Evolutionary conservation across 352 stramenopile species (phyloP), one percentile per base, ranked within the genome.

Genomic region (Phytophthora idaei): DNA sequence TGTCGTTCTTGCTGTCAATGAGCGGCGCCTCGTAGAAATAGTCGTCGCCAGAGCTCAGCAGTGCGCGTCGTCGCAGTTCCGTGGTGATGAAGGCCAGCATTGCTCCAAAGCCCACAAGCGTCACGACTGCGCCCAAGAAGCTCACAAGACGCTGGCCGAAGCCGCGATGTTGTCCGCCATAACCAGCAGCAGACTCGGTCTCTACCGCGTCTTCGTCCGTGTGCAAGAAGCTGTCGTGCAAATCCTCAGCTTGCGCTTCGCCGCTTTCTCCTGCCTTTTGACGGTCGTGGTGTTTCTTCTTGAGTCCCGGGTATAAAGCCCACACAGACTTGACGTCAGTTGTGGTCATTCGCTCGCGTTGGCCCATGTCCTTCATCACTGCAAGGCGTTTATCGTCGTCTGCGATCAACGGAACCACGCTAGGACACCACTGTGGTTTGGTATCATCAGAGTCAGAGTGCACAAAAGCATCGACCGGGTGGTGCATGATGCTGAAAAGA

Each of bases 401-500:
- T 25, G 69, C 64, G 44, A 95, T 85, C 34, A 85, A 62, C 5
- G 87, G 87, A 39, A 93, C 72, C 4, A 94, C 41, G 10, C 78
- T 92, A 42, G 87, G 70, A 71, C 85, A 95, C 81, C 87, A 92
- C 15, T 62, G 49, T 1, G 77, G 74, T 3, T 65, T 72, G 46
- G 50, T 60, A 7, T 73, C 70, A 10, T 60, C 47, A 32, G 53
- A 41, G 4, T 57, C 55, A 0, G 68, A 81, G 52, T 82, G 78
- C 34, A 90, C 83, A 42, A 95, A 95, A 5, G 83, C 87, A 60
- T 89, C 76, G 0, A 77, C 55, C 11, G 85, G 80, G 53, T 90
- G 81, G 61, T 95, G 87, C 85, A 95, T 95, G 70, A 95, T 90
- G 61, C 85, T 94, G 73, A 83, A 93, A 57, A 92, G 90, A 52